phyloP scores from a whole-genome alignment of 2,329 filamentous ascomycete genomes.

The Boeremia exigua region DNA sequence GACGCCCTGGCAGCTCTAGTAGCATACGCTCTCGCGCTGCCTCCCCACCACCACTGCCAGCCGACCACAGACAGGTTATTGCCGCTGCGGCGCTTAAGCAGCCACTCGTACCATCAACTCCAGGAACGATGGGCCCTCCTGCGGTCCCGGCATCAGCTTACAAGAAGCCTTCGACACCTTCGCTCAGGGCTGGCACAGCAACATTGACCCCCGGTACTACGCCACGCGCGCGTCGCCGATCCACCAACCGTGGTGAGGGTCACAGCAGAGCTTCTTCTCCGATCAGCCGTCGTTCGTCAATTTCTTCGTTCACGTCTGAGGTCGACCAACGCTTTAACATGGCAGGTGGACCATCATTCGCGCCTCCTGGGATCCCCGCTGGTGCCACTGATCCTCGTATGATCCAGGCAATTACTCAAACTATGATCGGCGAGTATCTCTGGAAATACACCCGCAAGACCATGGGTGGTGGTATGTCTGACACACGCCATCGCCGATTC shows the following conservation, averaged over 20 bases:
- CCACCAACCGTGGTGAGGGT: conserved; percentile 49
- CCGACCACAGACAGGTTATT: conserved; percentile 83
- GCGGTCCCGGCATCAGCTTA: conserved; percentile 78
- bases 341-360: conserved; percentile 55
- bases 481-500: conserved; percentile 89
- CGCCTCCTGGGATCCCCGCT: conserved; percentile 66
- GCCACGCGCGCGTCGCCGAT: conserved; percentile 53
- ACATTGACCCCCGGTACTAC: conserved; percentile 64
- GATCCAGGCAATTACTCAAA: conserved; percentile 99
- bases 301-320: conserved; percentile 95
- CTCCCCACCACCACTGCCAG: conserved; percentile 74
- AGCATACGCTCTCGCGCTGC: conserved; percentile 65
- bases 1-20: conserved; percentile 73
- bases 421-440: conserved; percentile 98
- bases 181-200: conserved; percentile 51
- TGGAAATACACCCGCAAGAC: conserved; percentile 99
- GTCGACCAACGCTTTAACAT: conserved; percentile 88
- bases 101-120: conserved; percentile 40
- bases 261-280: conserved; percentile 57
- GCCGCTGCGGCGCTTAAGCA: conserved; percentile 72
- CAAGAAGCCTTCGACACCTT: conserved; percentile 54
- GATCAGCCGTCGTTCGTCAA: conserved; percentile 76
- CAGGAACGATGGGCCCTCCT: conserved; percentile 80
- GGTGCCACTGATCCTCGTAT: conserved; percentile 86
- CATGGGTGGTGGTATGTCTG: conserved; percentile 86